Percentiles rank a stretch among this genome's conserved stretches.
Conservation (phyloP, 177 flowering plant species). For the Telopea speciosissima region DNA sequence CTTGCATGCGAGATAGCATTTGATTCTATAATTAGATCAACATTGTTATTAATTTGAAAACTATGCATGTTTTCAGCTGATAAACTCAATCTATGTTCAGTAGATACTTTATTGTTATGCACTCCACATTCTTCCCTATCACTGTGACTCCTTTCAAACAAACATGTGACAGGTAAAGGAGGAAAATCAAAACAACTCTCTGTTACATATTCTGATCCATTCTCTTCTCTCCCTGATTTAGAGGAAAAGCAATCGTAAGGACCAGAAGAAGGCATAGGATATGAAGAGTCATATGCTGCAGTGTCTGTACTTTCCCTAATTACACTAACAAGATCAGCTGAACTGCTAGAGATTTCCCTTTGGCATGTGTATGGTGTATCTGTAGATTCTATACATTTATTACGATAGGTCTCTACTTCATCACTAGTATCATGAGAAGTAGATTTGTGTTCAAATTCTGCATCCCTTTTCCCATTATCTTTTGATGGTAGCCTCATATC, state of each 20-base stretch:
- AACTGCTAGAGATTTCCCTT: slow-evolving; percentile 47
- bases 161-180: slow-evolving; percentile 60
- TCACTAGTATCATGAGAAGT: slow-evolving; percentile 33
- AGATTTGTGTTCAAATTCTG: slow-evolving; percentile 25
- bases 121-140: slow-evolving; percentile 19
- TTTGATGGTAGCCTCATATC: slow-evolving; percentile 61
- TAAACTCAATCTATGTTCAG: slow-evolving; percentile 28
- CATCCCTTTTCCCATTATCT: slow-evolving; percentile 34
- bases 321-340: slow-evolving; percentile 44
- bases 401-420: slow-evolving; percentile 22
- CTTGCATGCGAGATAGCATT: slow-evolving; percentile 21
- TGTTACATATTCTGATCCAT: slow-evolving; percentile 24
- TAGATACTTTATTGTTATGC: slow-evolving; percentile 24
- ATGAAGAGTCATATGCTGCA: slow-evolving; percentile 43
- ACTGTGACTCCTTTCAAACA: slow-evolving; percentile 42
- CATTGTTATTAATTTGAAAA: slow-evolving; percentile 66
- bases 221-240: slow-evolving; percentile 25
- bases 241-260: slow-evolving; percentile 27
- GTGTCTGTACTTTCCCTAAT: slow-evolving; percentile 46
- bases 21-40: slow-evolving; percentile 59
- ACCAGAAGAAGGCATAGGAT: slow-evolving; percentile 28
- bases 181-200: slow-evolving; percentile 61
- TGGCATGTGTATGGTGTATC: slow-evolving; percentile 32
- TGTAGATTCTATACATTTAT: slow-evolving; percentile 38
- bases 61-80: slow-evolving; percentile 53